A percentile compares a stretch with the other conserved stretches of the same genome.
Evolutionary conservation across 768 basidiomycete species (phyloP).

Genomic region (Mycena maculata): DNA sequence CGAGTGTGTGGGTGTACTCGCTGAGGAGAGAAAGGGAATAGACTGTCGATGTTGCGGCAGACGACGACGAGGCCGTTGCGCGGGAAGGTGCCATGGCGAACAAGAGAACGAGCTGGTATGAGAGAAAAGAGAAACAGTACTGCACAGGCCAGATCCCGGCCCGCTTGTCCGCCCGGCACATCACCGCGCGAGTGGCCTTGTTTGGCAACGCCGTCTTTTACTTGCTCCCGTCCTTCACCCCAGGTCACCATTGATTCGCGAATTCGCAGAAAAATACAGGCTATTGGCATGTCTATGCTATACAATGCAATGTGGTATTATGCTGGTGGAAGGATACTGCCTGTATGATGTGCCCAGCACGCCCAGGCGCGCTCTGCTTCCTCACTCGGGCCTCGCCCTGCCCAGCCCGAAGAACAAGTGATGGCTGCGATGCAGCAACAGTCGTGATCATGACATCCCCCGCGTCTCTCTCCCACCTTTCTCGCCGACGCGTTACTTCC

Average conservation of each 20-base stretch:
- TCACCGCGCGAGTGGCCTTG: too few relatives aligned
- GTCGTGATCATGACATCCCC: constrained; percentile 20
- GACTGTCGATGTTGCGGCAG: constrained; percentile 51
- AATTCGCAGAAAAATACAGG: constrained; percentile 27
- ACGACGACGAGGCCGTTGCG: constrained; percentile 40
- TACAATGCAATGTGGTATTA: constrained; percentile 27
- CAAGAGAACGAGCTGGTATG: neutral
- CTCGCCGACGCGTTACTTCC: constrained; percentile 29
- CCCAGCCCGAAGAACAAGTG: constrained; percentile 14
- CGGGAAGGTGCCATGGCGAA: constrained; percentile 51
- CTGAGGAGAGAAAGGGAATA: constrained; percentile 77
- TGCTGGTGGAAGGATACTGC: constrained; percentile 11
- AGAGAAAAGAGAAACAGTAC: constrained; percentile 23
- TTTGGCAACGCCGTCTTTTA: neutral
- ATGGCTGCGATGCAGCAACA: neutral
- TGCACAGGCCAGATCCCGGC: too few relatives aligned
- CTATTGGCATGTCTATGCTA: constrained; percentile 14
- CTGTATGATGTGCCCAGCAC: constrained; percentile 23
- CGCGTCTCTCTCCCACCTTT: neutral
- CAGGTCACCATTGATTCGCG: constrained; percentile 30
- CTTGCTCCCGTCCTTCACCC: constrained; percentile 14
- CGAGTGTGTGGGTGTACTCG: constrained; percentile 92
- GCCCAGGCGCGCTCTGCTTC: constrained; percentile 12
- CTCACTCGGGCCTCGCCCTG: constrained; percentile 11
- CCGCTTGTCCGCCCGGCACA: too few relatives aligned